Conservation (phyloP, 2,329 filamentous ascomycete species). For the Trichoderma sp. region DNA sequence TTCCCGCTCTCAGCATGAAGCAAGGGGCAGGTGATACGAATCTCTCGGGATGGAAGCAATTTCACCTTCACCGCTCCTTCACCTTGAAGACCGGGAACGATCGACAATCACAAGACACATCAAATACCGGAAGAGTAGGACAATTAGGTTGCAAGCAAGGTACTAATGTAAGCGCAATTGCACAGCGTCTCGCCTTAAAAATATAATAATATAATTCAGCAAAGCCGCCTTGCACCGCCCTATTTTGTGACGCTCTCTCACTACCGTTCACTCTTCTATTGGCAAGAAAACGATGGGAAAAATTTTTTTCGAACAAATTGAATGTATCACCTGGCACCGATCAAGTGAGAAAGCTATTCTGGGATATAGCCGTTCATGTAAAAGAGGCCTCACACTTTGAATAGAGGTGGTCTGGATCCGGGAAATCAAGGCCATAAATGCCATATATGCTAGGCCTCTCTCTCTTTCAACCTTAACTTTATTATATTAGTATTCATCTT, state of each 20-base stretch:
- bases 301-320: not conserved
- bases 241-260: not conserved
- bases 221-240: not conserved
- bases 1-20: not conserved
- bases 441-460: too few species aligned
- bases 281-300: not conserved
- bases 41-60: not conserved
- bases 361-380: not conserved
- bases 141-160: not conserved
- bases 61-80: not conserved
- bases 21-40: not conserved
- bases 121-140: not conserved
- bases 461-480: too few species aligned
- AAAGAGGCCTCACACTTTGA: not conserved
- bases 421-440: not conserved
- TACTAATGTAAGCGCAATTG: not conserved
- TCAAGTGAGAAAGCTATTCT: not conserved
- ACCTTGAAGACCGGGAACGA: not conserved
- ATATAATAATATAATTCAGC: not conserved
- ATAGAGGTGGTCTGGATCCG: not conserved
- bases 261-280: not conserved
- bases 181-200: not conserved
- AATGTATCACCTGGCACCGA: not conserved
- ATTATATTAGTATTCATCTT: not conserved
- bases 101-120: not conserved